Percentiles rank a stretch among this genome's conserved stretches.
Evolutionary conservation across 1,284 basidiomycete species (phyloP).

Genomic region (Kalmanozyma brasiliensis): DNA sequence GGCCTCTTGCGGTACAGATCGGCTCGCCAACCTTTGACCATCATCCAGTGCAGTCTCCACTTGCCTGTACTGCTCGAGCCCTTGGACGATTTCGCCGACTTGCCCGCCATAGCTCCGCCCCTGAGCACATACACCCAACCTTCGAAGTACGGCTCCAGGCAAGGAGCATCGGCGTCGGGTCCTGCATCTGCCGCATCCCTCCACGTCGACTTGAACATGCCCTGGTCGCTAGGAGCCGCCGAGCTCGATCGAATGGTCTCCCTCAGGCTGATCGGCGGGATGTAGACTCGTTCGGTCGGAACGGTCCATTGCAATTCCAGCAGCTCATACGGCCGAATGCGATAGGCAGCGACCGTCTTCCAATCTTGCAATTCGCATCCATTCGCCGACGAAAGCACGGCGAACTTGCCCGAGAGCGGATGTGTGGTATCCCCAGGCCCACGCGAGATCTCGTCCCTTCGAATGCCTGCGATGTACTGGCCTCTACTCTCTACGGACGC

Average conservation of each 20-base stretch:
- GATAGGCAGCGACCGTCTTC: conserved; percentile 47
- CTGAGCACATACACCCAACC: conserved; percentile 58
- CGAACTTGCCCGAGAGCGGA: conserved; percentile 37
- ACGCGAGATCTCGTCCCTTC: conserved; percentile 42
- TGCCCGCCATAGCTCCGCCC: conserved; percentile 17
- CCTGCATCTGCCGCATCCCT: conserved; percentile 15
- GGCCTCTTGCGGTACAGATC: conserved; percentile 49
- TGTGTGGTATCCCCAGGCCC: conserved; percentile 32
- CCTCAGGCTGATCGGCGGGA: conserved; percentile 18
- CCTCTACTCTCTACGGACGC: conserved; percentile 2
- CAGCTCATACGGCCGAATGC: conserved; percentile 53
- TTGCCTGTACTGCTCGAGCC: conserved; percentile 23
- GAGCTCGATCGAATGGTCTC: conserved; percentile 10
- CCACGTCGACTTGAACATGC: conserved; percentile 4
- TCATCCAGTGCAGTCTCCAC: conserved; percentile 59
- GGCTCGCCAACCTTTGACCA: conserved; percentile 46
- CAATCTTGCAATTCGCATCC: conserved; percentile 56
- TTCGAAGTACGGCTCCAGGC: conserved; percentile 55
- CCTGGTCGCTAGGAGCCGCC: background rate
- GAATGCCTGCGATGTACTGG: conserved; percentile 34
- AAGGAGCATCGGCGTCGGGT: conserved; percentile 10
- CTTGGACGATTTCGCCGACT: conserved; percentile 8
- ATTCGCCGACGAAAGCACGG: conserved; percentile 47
- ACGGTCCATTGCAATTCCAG: conserved; percentile 52
- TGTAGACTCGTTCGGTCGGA: conserved; percentile 48